Base-by-base conservation (phyloP, 2,329 filamentous ascomycete genomes). In the Huntiella bhutanensis region DNA sequence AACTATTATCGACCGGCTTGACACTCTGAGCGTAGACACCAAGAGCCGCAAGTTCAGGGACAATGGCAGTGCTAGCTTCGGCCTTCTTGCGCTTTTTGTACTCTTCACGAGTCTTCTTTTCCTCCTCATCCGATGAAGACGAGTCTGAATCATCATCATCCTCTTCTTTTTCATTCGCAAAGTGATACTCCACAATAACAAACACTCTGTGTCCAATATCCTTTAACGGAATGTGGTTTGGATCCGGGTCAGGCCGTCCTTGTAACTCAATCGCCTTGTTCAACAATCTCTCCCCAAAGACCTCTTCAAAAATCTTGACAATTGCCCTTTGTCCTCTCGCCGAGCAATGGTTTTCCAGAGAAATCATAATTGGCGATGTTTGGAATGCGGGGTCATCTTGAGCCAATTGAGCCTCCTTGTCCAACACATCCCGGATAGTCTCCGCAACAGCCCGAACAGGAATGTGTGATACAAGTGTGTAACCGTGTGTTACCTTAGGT, bases 1-100 rank as follows among this genome's bases (percentile, higher is more conserved):
- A 82, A 0, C 74, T 76, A 53, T 76, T 72, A 58, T 81, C 69
- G 46, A 61, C 60, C 1, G 77, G 77, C 55, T 82, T 82, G 47
- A 81, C 75, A 0, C 74, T 78, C 55, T 82, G 77, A 0, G 77
- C 77, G 52, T 81, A 82, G 2, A 82, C 74, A 3, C 77, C 77
- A 0, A 82, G 63, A 37, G 69, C 70, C 1, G 75, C 75, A 1
- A 82, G 67, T 53, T 80, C 76, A 0, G 77, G 74, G 16, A 81
- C 64, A 53, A 82, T 80, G 47, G 64, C 55, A 5, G 62, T 62
- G 0, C 64, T 60, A 1, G 65, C 57, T 54, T 71, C 69, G 53
- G 70, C 71, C 55, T 71, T 66, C 54, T 68, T 63, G 15, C 53
- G 62, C 8, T 60, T 61, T 46, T 68, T 67, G 59, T 79, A 80